A percentile compares a stretch with the other conserved stretches of the same genome.
phyloP scores from a whole-genome alignment of 1,139 yeast genomes.

The Meyerozyma athensensis region DNA sequence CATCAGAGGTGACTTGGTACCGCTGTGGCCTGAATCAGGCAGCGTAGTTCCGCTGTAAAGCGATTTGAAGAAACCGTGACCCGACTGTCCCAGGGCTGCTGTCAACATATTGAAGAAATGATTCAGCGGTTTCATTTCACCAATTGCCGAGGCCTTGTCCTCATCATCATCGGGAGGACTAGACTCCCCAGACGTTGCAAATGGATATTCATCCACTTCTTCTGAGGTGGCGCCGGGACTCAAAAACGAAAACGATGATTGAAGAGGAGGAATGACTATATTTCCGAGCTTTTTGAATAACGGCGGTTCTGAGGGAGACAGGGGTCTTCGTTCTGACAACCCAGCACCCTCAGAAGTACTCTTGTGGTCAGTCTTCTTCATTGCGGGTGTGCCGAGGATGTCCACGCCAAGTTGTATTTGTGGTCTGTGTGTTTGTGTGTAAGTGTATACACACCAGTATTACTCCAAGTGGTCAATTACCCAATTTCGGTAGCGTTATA shows the following conservation, averaged over 20 bases:
- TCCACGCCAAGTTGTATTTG: background rate
- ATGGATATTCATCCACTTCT: constrained; percentile 5
- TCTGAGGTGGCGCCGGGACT: constrained; percentile 6
- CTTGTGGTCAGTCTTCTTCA: background rate
- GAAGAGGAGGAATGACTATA: constrained; percentile 15
- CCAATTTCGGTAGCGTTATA: no score
- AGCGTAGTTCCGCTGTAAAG: background rate
- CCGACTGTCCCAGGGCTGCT: background rate
- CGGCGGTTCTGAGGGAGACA: no score
- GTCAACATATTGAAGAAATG: constrained; percentile 10
- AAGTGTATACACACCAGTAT: no score
- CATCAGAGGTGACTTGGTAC: background rate
- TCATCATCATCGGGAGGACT: constrained; percentile 14
- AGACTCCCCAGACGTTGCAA: background rate
- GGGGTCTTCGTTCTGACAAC: no score
- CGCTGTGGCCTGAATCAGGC: background rate
- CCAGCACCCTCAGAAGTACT: background rate
- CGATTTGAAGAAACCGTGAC: background rate
- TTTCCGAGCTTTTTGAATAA: constrained; percentile 11
- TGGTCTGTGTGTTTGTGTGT: background rate
- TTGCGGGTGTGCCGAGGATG: background rate
- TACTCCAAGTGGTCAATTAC: no score
- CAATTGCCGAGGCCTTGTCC: constrained; percentile 20
- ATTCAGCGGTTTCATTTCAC: constrained; percentile 15
- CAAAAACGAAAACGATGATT: constrained; percentile 6